A percentile compares a stretch with the other conserved stretches of the same genome.
These are phyloP conservation scores for Cercospora berteroae DNA, from an alignment of 2,329 filamentous ascomycete genomes.

Conservation along the genomic window DNA sequence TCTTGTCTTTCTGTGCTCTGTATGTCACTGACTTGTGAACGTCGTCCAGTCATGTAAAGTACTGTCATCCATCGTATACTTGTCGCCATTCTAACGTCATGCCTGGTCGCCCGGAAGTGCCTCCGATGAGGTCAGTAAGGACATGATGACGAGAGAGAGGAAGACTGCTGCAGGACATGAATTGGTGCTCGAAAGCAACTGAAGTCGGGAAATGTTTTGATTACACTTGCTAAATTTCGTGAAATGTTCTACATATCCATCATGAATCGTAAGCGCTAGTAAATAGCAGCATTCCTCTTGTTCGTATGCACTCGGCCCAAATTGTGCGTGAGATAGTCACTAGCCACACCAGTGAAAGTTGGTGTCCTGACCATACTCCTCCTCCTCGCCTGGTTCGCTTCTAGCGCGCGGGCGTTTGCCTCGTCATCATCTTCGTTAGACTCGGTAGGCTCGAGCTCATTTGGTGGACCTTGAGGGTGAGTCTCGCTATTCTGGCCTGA, in stretches of 20 bases:
- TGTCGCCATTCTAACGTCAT: conserved; percentile 11
- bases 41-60: background rate
- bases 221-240: background rate
- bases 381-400: conserved; percentile 8
- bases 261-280: conserved; percentile 1
- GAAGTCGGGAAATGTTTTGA: background rate
- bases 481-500: conserved; percentile 9
- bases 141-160: background rate
- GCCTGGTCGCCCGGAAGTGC: background rate
- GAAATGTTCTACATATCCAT: background rate
- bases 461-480: conserved; percentile 3
- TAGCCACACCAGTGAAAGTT: conserved; percentile 9
- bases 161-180: background rate
- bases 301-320: conserved; percentile 22
- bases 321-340: conserved; percentile 22
- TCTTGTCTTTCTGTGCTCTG: background rate
- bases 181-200: background rate
- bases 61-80: background rate
- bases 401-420: conserved; percentile 1
- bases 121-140: background rate
- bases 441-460: conserved; percentile 1
- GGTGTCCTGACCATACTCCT: conserved; percentile 1
- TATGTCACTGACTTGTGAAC: background rate
- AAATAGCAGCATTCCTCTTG: conserved; percentile 18
- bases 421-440: conserved; percentile 6